Evolutionary conservation across 106 monocot species (phyloP).

Genomic region (Dioscorea zingiberensis): DNA sequence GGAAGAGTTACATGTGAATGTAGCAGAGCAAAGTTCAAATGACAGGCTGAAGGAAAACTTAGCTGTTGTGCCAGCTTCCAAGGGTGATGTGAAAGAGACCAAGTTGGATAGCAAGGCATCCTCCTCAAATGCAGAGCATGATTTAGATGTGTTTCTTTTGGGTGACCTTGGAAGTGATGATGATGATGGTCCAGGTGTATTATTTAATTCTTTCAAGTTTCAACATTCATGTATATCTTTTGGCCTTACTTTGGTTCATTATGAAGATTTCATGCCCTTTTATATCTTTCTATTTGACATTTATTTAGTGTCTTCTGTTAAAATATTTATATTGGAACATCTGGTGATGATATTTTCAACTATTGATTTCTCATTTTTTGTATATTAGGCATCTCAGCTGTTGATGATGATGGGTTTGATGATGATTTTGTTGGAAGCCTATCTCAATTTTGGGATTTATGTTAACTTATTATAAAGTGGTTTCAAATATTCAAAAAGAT

Average conservation of each 20-base stretch:
- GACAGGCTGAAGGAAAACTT: slow-evolving; percentile 27
- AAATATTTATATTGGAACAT: too few relatives aligned
- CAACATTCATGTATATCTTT: too few relatives aligned
- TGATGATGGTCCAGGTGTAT: slow-evolving; percentile 63
- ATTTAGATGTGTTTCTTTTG: slow-evolving; percentile 91
- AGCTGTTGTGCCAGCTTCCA: slow-evolving; percentile 11
- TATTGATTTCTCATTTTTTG: background rate
- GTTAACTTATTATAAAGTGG: too few relatives aligned
- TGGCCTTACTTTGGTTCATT: too few relatives aligned
- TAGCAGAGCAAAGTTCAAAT: slow-evolving; percentile 18
- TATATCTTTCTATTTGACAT: background rate
- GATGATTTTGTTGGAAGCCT: slow-evolving; percentile 96
- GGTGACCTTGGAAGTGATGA: slow-evolving; percentile 89
- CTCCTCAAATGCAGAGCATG: slow-evolving; percentile 56
- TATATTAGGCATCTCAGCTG: slow-evolving; percentile 38
- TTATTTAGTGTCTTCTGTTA: background rate
- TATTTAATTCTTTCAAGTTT: too few relatives aligned
- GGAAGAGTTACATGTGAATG: slow-evolving; percentile 47
- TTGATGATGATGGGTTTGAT: slow-evolving; percentile 45
- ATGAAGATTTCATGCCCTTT: background rate
- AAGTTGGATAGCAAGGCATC: slow-evolving; percentile 41
- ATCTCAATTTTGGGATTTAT: too few relatives aligned
- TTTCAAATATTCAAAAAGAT: too few relatives aligned
- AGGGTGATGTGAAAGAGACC: slow-evolving; percentile 26
- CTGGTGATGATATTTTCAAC: too few relatives aligned